Conservation (phyloP, 1,139 yeast genomes). For the Saccharomycopsis hybrid region DNA sequence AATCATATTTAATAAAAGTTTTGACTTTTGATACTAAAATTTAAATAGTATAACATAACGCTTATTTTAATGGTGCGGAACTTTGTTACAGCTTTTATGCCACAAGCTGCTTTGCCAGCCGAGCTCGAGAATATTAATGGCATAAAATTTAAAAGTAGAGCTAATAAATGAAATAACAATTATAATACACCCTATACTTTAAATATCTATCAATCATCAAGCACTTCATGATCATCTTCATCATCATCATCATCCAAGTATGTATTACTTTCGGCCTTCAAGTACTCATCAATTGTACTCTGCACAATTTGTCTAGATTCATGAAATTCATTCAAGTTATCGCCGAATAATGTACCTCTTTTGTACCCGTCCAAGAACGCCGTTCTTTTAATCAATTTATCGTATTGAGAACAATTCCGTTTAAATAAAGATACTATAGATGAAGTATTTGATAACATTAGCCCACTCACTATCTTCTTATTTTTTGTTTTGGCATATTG, state of each 20-base stretch:
- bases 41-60: too few species aligned
- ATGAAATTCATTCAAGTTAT: slow-evolving; percentile 69
- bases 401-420: slow-evolving; percentile 70
- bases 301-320: slow-evolving; percentile 73
- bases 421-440: slow-evolving; percentile 60
- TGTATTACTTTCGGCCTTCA: slow-evolving; percentile 46
- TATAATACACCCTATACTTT: too few species aligned
- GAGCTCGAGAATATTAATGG: too few species aligned
- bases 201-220: too few species aligned
- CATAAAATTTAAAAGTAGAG: too few species aligned
- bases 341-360: slow-evolving; percentile 46
- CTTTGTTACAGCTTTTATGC: too few species aligned
- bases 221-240: too few species aligned
- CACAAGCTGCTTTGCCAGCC: too few species aligned
- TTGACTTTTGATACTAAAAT: too few species aligned
- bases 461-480: slow-evolving; percentile 45
- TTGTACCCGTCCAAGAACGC: slow-evolving; percentile 84
- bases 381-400: slow-evolving; percentile 66
- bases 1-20: too few species aligned
- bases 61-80: too few species aligned
- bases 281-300: slow-evolving; percentile 67
- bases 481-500: slow-evolving; percentile 27
- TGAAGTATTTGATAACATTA: slow-evolving; percentile 75
- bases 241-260: not conserved
- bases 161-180: too few species aligned